Percentiles rank a stretch among this genome's conserved stretches.
These are phyloP conservation scores for Pycnococcus provasolii DNA, from an alignment of 139 green algal species.

Conservation along the genomic window DNA sequence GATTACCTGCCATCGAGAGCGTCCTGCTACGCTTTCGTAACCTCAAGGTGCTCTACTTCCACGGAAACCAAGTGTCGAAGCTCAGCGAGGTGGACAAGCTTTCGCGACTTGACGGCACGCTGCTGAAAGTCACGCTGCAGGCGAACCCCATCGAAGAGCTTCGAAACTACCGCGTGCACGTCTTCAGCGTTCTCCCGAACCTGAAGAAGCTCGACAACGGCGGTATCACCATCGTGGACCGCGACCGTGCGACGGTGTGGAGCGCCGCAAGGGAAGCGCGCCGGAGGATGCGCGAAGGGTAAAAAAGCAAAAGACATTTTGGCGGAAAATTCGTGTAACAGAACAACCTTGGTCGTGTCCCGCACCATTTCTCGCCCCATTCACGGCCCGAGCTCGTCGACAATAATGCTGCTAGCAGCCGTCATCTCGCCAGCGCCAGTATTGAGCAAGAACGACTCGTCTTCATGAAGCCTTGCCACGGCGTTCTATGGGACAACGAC, in stretches of 20 bases:
- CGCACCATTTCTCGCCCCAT: too few relatives aligned
- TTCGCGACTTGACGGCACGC: slow-evolving; percentile 15
- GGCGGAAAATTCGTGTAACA: too few relatives aligned
- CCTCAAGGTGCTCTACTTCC: slow-evolving; percentile 40
- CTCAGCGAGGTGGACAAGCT: slow-evolving; percentile 35
- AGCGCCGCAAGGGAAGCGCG: neutral
- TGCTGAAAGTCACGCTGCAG: slow-evolving; percentile 40
- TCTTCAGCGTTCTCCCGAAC: neutral
- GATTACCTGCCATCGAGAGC: slow-evolving; percentile 31
- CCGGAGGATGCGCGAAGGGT: too few relatives aligned
- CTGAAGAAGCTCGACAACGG: slow-evolving; percentile 7
- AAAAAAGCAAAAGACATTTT: too few relatives aligned
- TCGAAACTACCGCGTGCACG: slow-evolving; percentile 24
- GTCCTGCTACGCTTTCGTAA: slow-evolving; percentile 31
- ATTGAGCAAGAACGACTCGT: too few relatives aligned
- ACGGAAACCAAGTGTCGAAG: slow-evolving; percentile 36
- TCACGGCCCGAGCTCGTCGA: too few relatives aligned
- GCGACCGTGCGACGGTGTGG: neutral
- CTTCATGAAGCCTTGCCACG: too few relatives aligned
- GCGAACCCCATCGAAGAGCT: slow-evolving; percentile 36
- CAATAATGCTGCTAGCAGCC: too few relatives aligned
- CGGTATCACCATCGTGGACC: slow-evolving; percentile 7
- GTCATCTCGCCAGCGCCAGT: too few relatives aligned
- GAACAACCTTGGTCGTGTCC: too few relatives aligned
- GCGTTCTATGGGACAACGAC: too few relatives aligned